These are phyloP conservation scores for Candida albicans DNA, from an alignment of 1,139 yeast genomes.

Conservation along the genomic window DNA sequence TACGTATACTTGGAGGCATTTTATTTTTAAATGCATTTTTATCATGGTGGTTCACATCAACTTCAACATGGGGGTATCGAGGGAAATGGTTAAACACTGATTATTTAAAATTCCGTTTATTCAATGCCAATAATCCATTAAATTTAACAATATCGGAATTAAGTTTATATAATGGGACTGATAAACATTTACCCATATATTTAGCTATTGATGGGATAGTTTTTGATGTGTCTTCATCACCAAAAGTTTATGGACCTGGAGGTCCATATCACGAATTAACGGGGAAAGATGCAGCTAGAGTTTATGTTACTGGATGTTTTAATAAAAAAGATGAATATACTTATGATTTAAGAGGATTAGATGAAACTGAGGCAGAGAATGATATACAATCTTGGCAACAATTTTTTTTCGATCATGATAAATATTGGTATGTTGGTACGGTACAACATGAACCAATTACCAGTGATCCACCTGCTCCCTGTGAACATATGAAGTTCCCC, in stretches of 20 bases:
- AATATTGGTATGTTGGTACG: conserved; percentile 66
- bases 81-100: conserved; percentile 52
- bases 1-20: conserved; percentile 49
- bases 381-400: conserved; percentile 50
- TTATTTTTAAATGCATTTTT: conserved; percentile 47
- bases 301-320: conserved; percentile 78
- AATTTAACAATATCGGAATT: conserved; percentile 50
- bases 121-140: conserved; percentile 14
- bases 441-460: conserved; percentile 41
- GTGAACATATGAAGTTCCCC: conserved; percentile 39
- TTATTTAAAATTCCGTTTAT: conserved; percentile 34
- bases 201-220: conserved; percentile 67
- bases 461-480: conserved; percentile 40
- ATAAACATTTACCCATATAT: conserved; percentile 54
- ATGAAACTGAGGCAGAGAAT: conserved; percentile 27
- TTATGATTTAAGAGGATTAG: conserved; percentile 67
- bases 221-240: conserved; percentile 64
- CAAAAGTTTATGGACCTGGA: conserved; percentile 60
- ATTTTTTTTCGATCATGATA: conserved; percentile 45
- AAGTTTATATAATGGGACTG: conserved; percentile 52
- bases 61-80: conserved; percentile 53
- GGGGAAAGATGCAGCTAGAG: conserved; percentile 73
- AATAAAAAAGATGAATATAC: conserved; percentile 56
- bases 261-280: conserved; percentile 63
- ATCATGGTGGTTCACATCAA: conserved; percentile 52